A percentile compares a stretch with the other conserved stretches of the same genome.
Evolutionary conservation across 257 asterid species (phyloP).

Genomic region (Verbena officinalis): DNA sequence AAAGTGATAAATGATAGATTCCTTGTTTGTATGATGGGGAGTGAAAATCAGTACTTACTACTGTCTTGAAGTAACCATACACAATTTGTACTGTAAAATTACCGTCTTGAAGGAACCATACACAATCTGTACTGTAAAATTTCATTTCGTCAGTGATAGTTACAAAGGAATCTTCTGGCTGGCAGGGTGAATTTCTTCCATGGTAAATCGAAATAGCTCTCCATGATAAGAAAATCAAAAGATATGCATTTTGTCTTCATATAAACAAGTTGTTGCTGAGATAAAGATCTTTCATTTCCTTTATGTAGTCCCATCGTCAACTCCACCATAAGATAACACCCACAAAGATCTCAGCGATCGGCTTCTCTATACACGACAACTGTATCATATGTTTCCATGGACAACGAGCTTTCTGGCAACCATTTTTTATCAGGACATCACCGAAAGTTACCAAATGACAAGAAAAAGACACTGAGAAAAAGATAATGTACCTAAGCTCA

Average conservation of each 20-base stretch:
- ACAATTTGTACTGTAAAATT: neutral
- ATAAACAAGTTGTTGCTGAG: conserved; percentile 15
- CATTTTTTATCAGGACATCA: conserved; percentile 20
- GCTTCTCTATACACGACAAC: conserved; percentile 41
- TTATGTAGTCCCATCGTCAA: neutral
- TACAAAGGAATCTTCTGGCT: conserved; percentile 20
- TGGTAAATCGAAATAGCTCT: conserved; percentile 14
- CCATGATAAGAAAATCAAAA: conserved; percentile 13
- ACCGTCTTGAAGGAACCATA: neutral
- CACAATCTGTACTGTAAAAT: neutral
- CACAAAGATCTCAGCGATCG: conserved; percentile 1
- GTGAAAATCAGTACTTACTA: too few relatives aligned
- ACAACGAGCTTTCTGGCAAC: conserved; percentile 51
- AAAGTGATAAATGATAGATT: too few relatives aligned
- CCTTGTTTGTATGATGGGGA: too few relatives aligned
- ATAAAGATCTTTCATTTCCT: conserved; percentile 21
- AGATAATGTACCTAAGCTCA: conserved; percentile 48
- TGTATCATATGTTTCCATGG: conserved; percentile 57
- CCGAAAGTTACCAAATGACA: neutral
- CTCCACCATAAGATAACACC: neutral
- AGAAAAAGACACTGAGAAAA: neutral
- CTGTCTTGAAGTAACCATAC: neutral
- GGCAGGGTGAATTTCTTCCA: conserved; percentile 15
- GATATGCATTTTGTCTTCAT: conserved; percentile 24
- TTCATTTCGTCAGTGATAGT: neutral